Conservation (phyloP, 75 land plant genomes). For the Selaginella moellendorffii region DNA sequence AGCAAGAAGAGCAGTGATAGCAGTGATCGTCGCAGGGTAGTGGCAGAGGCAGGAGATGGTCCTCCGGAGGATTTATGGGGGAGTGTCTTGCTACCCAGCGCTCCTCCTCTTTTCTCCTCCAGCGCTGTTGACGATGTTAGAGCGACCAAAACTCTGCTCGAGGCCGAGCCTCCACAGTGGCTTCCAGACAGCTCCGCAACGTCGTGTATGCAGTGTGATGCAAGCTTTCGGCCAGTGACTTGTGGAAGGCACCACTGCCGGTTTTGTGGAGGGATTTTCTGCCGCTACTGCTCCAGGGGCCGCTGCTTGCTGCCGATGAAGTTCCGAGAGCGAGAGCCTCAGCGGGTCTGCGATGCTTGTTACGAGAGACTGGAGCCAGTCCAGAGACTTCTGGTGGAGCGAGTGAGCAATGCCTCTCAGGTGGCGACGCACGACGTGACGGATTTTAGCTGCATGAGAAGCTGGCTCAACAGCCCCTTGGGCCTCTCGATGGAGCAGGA, state of each 20-base stretch:
- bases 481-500: conserved; percentile 89
- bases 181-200: conserved; percentile 75
- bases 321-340: conserved; percentile 51
- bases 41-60: conserved; percentile 64
- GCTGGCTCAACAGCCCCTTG: conserved; percentile 89
- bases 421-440: conserved; percentile 78
- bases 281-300: conserved; percentile 59
- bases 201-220: conserved; percentile 81
- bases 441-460: conserved; percentile 76
- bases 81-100: neutral
- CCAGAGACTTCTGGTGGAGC: conserved; percentile 60
- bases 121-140: conserved; percentile 29
- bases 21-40: conserved; percentile 17
- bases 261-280: conserved; percentile 94
- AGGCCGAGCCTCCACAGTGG: conserved; percentile 84
- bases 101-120: neutral
- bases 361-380: conserved; percentile 73
- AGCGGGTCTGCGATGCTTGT: conserved; percentile 93
- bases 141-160: conserved; percentile 41
- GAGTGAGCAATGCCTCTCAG: conserved; percentile 87
- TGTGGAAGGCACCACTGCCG: conserved; percentile 92
- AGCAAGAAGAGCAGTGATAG: conserved; percentile 23
- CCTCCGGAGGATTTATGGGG: conserved; percentile 16
- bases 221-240: conserved; percentile 76
- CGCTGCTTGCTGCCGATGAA: conserved; percentile 73